Percentiles rank a stretch among this genome's conserved stretches.
Conservation (phyloP, 2,329 filamentous ascomycete genomes). For the Aspergillus ibericus region DNA sequence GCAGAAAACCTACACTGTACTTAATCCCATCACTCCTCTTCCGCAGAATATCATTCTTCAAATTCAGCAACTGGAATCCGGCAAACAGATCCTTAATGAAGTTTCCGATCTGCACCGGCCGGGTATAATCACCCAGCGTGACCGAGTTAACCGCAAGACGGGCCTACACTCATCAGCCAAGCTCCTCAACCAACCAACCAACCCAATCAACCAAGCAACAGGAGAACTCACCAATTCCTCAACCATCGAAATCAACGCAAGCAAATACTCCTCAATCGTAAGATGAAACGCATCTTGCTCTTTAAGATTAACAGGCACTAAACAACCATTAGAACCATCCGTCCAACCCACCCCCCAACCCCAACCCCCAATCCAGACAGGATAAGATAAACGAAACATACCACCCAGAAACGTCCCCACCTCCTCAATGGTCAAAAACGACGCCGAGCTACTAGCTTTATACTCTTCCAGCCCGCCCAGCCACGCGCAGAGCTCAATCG, state of each 20-base stretch:
- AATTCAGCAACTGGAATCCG: slow-evolving; percentile 93
- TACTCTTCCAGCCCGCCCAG: slow-evolving; percentile 69
- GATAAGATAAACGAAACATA: slow-evolving; percentile 38
- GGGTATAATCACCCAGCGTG: slow-evolving; percentile 80
- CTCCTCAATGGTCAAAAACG: slow-evolving; percentile 85
- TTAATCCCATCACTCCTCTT: slow-evolving; percentile 91
- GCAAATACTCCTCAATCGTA: slow-evolving; percentile 95
- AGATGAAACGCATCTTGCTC: slow-evolving; percentile 89
- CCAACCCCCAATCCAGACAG: slow-evolving; percentile 4
- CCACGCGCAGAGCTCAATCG: slow-evolving; percentile 68
- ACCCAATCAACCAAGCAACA: not conserved
- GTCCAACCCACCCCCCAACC: not conserved
- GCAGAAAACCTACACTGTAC: slow-evolving; percentile 66
- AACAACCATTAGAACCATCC: not conserved
- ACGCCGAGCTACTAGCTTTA: slow-evolving; percentile 56
- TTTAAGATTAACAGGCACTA: slow-evolving; percentile 89
- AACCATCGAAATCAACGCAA: slow-evolving; percentile 80
- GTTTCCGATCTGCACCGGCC: slow-evolving; percentile 81
- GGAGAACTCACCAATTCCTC: slow-evolving; percentile 69
- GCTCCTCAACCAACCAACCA: slow-evolving; percentile 83
- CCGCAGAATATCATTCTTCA: slow-evolving; percentile 91
- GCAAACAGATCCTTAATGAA: slow-evolving; percentile 96
- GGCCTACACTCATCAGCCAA: slow-evolving; percentile 48
- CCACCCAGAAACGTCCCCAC: slow-evolving; percentile 75
- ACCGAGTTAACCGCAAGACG: slow-evolving; percentile 93